Evolutionary conservation across 495 filamentous ascomycete species (phyloP).

Genomic region (Penicillium egyptiacum): DNA sequence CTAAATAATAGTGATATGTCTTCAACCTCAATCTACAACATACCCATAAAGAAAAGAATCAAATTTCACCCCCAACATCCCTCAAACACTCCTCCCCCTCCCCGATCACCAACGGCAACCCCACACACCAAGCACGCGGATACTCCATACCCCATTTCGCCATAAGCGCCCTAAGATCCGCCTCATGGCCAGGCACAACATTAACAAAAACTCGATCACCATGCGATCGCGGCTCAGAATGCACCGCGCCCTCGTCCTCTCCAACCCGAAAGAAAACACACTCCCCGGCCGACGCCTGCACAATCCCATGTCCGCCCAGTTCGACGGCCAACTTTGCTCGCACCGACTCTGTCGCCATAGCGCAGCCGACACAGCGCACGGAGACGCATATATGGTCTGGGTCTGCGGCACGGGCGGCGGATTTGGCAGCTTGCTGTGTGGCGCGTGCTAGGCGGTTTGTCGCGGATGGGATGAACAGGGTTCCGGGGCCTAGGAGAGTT

Average conservation of each 20-base stretch:
- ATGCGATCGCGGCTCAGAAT: conserved; percentile 25
- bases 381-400: conserved; percentile 22
- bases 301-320: conserved; percentile 6
- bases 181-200: conserved; percentile 26
- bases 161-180: conserved; percentile 24
- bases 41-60: neutral
- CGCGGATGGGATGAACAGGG: conserved; percentile 19
- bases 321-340: conserved; percentile 13
- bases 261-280: conserved; percentile 30
- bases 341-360: conserved; percentile 22
- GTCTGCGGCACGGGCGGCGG: conserved; percentile 11
- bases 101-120: conserved; percentile 15
- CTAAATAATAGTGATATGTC: neutral
- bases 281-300: conserved; percentile 19
- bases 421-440: conserved; percentile 16
- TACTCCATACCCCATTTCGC: conserved; percentile 32
- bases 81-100: conserved; percentile 11
- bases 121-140: conserved; percentile 31
- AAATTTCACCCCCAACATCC: conserved; percentile 20
- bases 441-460: conserved; percentile 12
- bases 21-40: neutral
- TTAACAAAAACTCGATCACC: conserved; percentile 31
- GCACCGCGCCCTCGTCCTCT: conserved; percentile 25
- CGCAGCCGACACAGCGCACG: conserved; percentile 26
- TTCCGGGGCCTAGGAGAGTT: conserved; percentile 29